Evolutionary conservation across 176 grass and related monocot genomes (phyloP).

Genomic region (Triticum dicoccoides): DNA sequence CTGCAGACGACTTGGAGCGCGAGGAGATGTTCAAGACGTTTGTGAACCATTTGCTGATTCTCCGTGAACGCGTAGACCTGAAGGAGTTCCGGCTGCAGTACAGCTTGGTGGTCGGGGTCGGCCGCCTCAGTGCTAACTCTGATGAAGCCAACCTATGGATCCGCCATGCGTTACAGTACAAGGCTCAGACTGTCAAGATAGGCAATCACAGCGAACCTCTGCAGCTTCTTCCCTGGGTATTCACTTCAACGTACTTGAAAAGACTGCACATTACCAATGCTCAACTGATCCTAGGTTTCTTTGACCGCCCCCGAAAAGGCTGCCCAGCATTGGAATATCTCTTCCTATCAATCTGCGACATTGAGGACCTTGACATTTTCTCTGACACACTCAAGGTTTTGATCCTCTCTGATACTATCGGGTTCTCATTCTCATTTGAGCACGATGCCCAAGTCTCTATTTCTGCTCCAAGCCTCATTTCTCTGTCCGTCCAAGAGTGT

Average conservation of each 20-base stretch:
- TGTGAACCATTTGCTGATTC: neutral
- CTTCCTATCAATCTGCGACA: neutral
- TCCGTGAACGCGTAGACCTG: neutral
- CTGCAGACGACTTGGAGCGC: too few species aligned
- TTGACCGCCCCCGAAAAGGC: neutral
- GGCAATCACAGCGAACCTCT: rapidly evolving
- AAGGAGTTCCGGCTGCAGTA: neutral
- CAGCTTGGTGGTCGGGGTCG: neutral
- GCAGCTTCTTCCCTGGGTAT: neutral
- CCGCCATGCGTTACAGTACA: neutral
- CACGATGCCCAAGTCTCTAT: neutral
- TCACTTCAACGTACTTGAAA: neutral
- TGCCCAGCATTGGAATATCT: slow-evolving; percentile 6
- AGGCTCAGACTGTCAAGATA: neutral
- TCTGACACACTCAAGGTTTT: slow-evolving; percentile 7
- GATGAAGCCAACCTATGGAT: slow-evolving; percentile 16
- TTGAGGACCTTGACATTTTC: neutral
- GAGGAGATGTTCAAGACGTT: slow-evolving; percentile 19
- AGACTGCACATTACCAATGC: neutral
- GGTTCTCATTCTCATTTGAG: neutral
- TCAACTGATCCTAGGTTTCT: neutral
- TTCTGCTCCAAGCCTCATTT: neutral
- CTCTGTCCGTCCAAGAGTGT: neutral
- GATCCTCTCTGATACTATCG: neutral
- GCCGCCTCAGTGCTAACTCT: rapidly evolving